Evolutionary conservation across 257 asterid genomes (phyloP), one percentile per base, ranked within the genome.

Genomic region (Avicennia marina): DNA sequence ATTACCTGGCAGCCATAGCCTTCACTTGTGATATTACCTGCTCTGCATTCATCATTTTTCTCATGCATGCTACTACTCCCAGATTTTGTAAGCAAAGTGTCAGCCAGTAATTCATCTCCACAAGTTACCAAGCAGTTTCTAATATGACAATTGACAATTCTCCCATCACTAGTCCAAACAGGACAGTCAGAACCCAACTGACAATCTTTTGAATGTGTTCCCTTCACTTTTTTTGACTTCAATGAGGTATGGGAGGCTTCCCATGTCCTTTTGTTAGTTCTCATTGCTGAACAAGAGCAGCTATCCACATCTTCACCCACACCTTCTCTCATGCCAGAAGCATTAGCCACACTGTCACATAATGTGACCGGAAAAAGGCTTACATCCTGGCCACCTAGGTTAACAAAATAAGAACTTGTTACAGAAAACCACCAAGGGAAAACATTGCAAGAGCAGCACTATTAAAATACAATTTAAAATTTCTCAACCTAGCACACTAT

Each of bases 221-320:
- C 95, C 88, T 80, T 91, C 53, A 91, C 87, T 73, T 83, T 87
- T 63, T 88, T 91, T 19, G 95, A 87, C 72, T 74, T 88, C 73
- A 88, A 53, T n/a, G 94, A 91, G 60, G 94, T 79, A 44, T 66
- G 60, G 47, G 94, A 76, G 65, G 98, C 73, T 78, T 78, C 93
- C 96, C 98, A 91, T 41, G 53, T 60, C 74, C 95, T 85, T 72
- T 75, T 90, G 48, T 76, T 88, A 56, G 72, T 59, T 72, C 80
- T 78, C 56, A 64, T 72, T 29, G 63, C 38, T 19, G 88, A 73
- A 66, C 76, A 77, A 36, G 85, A 72, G 63, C 81, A 69, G 25
- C 25, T 31, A 34, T 61, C 73, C 69, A 46, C 72, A 63, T 46
- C 68, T 32, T 65, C 69, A 51, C 63, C 63, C 59, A 74, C 71